Base-by-base conservation (phyloP, 768 basidiomycete species). In the Lactarius quietus region DNA sequence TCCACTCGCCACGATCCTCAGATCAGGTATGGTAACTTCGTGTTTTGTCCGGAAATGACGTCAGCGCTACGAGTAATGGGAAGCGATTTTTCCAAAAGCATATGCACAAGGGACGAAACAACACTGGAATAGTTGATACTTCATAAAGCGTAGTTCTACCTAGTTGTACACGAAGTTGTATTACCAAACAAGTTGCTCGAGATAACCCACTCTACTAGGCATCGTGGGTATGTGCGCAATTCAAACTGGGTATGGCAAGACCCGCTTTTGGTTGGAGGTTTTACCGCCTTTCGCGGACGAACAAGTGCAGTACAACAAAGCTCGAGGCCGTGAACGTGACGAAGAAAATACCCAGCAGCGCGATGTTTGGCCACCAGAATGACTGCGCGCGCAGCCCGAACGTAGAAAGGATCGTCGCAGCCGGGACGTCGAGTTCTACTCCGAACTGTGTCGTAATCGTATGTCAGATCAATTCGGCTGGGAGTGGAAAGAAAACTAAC, bases 301-400 rank as follows among this genome's bases (percentile, higher is more conserved):
- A 95, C 76, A 88, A 87, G 72, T 96, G 92, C 31, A 98, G 79
- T 55, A 85, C 87, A 61, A 93, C 68, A 75, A 85, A 98, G 76
- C 92, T 95, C 39, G 81, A 79, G 6, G 84, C 73, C 6, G 90
- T 93, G 76, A 95, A 94, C 2, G 81, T 76, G 31, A 84, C 87
- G 71, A 98, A 95, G 79, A 94, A 94, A 56, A 94, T 92, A 7
- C 82, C 89, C 6, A 98, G 81, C 0, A 95, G 77, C 0, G 88
- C 82, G 38, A 95, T 91, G 73, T 99, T 95, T 0, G 97, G 97
- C 92, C 92, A 98, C 97, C 97, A 99, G 81, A 95, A 98, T 0
- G 96, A 94, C 81, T 94, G 93, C 31, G 95, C 89, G 65, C 88
- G 84, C 59, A 99, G 85, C 6, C 97, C 97, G 70, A 99, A 99